phyloP scores from a whole-genome alignment of 2,329 filamentous ascomycete genomes.

The Stylonectria norvegica region DNA sequence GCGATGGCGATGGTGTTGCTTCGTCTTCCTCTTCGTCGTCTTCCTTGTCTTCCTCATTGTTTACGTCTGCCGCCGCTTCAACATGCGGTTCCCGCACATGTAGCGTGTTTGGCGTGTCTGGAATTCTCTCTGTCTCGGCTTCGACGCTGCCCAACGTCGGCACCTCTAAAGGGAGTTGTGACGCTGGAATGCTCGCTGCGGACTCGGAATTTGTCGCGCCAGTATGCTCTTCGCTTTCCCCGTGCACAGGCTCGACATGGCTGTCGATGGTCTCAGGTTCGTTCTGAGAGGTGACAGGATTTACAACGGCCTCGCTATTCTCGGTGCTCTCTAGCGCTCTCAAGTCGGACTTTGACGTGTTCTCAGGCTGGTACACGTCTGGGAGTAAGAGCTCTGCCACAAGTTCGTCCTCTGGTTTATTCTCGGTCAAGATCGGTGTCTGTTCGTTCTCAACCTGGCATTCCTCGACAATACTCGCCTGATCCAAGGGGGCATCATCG shows the following conservation, averaged over 20 bases:
- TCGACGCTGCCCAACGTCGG: constrained; percentile 9
- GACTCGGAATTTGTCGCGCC: too few species aligned
- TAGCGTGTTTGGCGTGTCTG: constrained; percentile 12
- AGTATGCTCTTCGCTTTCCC: not conserved
- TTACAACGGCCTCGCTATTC: not conserved
- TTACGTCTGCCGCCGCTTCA: constrained; percentile 5
- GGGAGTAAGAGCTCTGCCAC: not conserved
- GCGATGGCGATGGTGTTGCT: not conserved
- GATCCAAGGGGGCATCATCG: constrained; percentile 1
- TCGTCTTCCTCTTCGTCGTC: constrained; percentile 11
- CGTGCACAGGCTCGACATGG: not conserved
- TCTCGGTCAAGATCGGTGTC: constrained; percentile 10
- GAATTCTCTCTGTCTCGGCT: constrained; percentile 17
- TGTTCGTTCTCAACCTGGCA: constrained; percentile 7
- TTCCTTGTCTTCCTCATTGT: constrained; percentile 7
- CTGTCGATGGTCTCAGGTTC: too few species aligned
- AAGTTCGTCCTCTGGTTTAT: not conserved
- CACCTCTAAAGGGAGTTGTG: constrained; percentile 6
- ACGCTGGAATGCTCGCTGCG: constrained; percentile 14
- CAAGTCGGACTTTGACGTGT: not conserved
- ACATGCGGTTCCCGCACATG: too few species aligned
- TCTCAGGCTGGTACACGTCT: not conserved
- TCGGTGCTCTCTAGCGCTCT: not conserved
- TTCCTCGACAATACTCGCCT: too few species aligned
- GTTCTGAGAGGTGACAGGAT: too few species aligned